Base-by-base conservation (phyloP, 2,329 filamentous ascomycete species). In the Aspergillus neotritici region DNA sequence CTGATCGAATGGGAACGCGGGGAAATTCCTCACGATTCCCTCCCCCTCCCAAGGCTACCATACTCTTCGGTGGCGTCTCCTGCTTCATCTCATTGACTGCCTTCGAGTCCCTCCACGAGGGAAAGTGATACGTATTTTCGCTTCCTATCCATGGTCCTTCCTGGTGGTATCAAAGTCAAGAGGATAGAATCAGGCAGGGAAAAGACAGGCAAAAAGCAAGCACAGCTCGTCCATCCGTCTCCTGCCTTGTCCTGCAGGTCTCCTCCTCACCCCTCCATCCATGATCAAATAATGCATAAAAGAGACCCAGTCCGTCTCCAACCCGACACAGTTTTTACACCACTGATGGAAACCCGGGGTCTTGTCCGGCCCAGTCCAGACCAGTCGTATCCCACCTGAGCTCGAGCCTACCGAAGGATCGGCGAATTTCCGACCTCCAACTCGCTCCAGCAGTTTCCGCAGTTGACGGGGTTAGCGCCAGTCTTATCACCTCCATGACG, bases 381-480 rank as follows among this genome's bases (percentile, higher is more conserved):
- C 12, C 11, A n/a, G 34, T 15, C 34, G 12, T 16, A 35, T 40
- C 40, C 9, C 29, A 30, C 21, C 48, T 46, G 46, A 49, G 44
- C 49, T 52, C 34, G 42, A 29, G 46, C 39, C 43, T 40, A 25
- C 21, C 21, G 21, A 25, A 42, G 42, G 47, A 53, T 50, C 53
- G 47, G 45, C 52, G 48, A 51, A 51, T 55, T 51, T 43, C 42
- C 47, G 47, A 44, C 41, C 40, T 41, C 49, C 44, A 52, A 47
- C 46, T 52, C 32, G 49, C 48, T 51, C 51, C 50, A 53, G 46
- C 35, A 47, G 48, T 54, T 52, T 54, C 54, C 54, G 54, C 54
- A 56, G 45, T 44, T 44, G 36, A 42, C 50, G 46, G 37, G 40
- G 43, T 41, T 50, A 52, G 48, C 49, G 46, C 46, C 30, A 42